A percentile compares a stretch with the other conserved stretches of the same genome.
phyloP scores from a whole-genome alignment of 73 alveolate species.

The Paramecium caudatum region DNA sequence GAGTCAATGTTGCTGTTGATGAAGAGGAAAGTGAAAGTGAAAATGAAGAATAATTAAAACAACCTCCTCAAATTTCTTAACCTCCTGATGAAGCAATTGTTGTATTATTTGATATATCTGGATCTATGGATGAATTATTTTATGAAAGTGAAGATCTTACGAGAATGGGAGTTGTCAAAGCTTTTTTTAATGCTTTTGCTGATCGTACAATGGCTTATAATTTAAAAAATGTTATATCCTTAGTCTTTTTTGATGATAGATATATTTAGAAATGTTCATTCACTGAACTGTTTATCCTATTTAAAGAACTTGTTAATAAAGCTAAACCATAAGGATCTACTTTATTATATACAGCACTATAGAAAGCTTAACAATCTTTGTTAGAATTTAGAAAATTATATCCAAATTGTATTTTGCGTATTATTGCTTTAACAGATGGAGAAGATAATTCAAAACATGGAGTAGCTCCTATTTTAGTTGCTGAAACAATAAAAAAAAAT shows the following conservation, averaged over 20 bases:
- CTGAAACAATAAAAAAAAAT: slow-evolving; percentile 50
- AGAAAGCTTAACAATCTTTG: slow-evolving; percentile 54
- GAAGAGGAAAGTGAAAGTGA: not conserved
- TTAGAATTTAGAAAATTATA: slow-evolving; percentile 60
- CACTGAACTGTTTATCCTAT: slow-evolving; percentile 71
- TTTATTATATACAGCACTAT: slow-evolving; percentile 70
- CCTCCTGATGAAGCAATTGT: slow-evolving; percentile 82
- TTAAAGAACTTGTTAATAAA: slow-evolving; percentile 65
- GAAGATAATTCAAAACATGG: slow-evolving; percentile 60
- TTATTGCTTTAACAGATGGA: slow-evolving; percentile 80
- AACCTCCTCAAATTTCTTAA: not conserved
- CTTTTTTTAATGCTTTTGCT: slow-evolving; percentile 77
- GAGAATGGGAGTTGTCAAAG: slow-evolving; percentile 78
- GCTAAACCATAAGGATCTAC: slow-evolving; percentile 75
- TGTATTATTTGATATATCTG: slow-evolving; percentile 76
- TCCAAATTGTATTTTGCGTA: slow-evolving; percentile 75
- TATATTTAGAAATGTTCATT: slow-evolving; percentile 70
- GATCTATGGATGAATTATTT: slow-evolving; percentile 79
- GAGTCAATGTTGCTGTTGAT: not conserved
- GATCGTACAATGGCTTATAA: slow-evolving; percentile 80
- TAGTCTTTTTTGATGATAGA: slow-evolving; percentile 71
- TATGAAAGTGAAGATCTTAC: slow-evolving; percentile 68
- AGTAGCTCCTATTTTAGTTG: slow-evolving; percentile 30
- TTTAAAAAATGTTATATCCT: slow-evolving; percentile 68
- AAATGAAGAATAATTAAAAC: not conserved